Base-by-base conservation (phyloP, 1,284 basidiomycete genomes). In the Sanghuangporus weigelae region DNA sequence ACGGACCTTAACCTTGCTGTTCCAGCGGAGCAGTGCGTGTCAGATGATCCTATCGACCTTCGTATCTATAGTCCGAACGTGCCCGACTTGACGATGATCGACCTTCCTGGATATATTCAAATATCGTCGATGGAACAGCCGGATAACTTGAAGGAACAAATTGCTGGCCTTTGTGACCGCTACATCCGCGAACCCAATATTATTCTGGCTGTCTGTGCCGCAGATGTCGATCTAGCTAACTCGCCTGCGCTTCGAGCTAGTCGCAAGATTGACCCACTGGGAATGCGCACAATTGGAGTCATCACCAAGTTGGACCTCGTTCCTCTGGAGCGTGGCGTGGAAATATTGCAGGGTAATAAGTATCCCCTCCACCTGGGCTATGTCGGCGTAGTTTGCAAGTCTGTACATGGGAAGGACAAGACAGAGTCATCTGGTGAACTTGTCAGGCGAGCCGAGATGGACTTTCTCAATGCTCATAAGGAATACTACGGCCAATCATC, bases 281-380 rank as follows among this genome's bases (percentile, higher is more conserved):
- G 97, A 7, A 79, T 95, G 64, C 86, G 96, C 36, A 99, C 97
- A 0, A 96, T 99, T 69, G 96, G 97, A 38, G 97, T 99, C 6
- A 84, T 99, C 53, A 99, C 97, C 50, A 99, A 99, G 83, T 97
- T 99, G 95, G 96, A 99, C 73, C 81, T 99, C 21, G 94, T 99
- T 14, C 81, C 89, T 36, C 86, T 96, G 0, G 89, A 93, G 63
- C 83, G 89, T 62, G 97, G 96, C 4, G 91, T 89, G 0, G 71
- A 76, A 21, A 95, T 99, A 66, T 78, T 99, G 4, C 80, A 86
- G 23, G 95, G 95, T 10, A 96, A 97, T 74, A 84, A 94, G 63
- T 99, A 99, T 73, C 96, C 97, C n/a, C 81, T 99, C 1, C 95
- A 97, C 69, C 83, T 99, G 0, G 97, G 97, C 7, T 99, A 99